Conservation (phyloP, 1,139 yeast genomes). For the Zygoascus sp. region DNA sequence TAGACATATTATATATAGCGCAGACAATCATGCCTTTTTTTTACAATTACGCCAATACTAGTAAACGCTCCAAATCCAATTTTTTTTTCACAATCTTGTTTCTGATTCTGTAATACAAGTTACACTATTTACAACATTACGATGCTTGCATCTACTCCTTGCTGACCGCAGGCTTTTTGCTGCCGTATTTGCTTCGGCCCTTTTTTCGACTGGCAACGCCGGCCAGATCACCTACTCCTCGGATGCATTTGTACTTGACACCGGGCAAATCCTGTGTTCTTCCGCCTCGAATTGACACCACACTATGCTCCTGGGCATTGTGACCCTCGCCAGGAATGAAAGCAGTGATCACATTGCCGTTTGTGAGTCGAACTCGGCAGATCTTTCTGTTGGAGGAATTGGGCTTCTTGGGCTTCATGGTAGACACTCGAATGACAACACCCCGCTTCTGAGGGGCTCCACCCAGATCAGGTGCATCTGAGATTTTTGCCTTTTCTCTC, state of each 20-base stretch:
- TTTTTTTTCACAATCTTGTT: too few relatives aligned
- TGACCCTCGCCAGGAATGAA: slow-evolving; percentile 99
- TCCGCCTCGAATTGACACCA: slow-evolving; percentile 94
- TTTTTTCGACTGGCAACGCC: slow-evolving; percentile 93
- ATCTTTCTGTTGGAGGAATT: slow-evolving; percentile 98
- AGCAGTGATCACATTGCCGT: slow-evolving; percentile 85
- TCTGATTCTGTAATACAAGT: too few relatives aligned
- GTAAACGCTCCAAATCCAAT: too few relatives aligned
- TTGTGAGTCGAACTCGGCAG: slow-evolving; percentile 87
- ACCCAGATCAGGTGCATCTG: slow-evolving; percentile 79
- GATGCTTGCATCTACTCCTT: slow-evolving; percentile 3
- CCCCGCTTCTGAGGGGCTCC: slow-evolving; percentile 82
- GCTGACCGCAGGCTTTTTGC: slow-evolving; percentile 60
- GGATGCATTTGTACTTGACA: slow-evolving; percentile 87
- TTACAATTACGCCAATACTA: too few relatives aligned
- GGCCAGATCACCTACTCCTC: slow-evolving; percentile 91
- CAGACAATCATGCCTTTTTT: too few relatives aligned
- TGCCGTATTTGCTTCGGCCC: slow-evolving; percentile 91
- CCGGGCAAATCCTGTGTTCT: slow-evolving; percentile 98
- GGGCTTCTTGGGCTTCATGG: slow-evolving; percentile 94
- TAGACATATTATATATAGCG: too few relatives aligned
- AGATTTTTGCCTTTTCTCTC: slow-evolving; percentile 45
- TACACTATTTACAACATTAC: slow-evolving; percentile 7
- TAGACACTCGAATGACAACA: slow-evolving; percentile 91
- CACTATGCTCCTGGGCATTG: slow-evolving; percentile 96